Evolutionary conservation across 208 protist species (phyloP).

Genomic region (Trichomonas tenax): DNA sequence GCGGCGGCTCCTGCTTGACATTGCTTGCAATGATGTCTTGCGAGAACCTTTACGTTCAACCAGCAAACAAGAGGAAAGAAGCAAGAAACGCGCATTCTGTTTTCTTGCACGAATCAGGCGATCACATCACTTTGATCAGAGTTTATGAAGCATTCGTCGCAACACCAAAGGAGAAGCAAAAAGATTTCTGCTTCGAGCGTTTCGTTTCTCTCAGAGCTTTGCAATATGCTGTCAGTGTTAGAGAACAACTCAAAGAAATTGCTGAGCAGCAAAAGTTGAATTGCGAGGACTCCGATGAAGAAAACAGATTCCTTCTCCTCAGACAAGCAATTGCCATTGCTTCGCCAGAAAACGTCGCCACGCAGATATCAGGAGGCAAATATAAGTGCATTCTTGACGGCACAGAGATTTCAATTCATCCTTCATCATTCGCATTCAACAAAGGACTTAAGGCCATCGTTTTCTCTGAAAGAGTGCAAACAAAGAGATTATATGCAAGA

Average conservation of each 20-base stretch:
- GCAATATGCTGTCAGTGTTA: constrained; percentile 20
- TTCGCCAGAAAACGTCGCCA: neutral
- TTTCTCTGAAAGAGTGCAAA: neutral
- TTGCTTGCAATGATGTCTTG: constrained; percentile 28
- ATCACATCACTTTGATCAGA: constrained; percentile 25
- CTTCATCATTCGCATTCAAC: neutral
- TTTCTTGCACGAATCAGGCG: constrained; percentile 10
- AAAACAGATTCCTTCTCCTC: neutral
- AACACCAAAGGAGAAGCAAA: neutral
- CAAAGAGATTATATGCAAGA: neutral
- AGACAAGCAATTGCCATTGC: neutral
- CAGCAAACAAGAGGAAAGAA: neutral
- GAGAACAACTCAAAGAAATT: neutral
- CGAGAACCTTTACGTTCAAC: constrained; percentile 19
- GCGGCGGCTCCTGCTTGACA: neutral
- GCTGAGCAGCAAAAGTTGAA: neutral
- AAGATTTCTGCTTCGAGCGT: constrained; percentile 17
- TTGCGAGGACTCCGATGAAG: neutral
- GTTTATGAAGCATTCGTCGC: constrained; percentile 23
- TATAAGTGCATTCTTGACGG: neutral
- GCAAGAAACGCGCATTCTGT: neutral
- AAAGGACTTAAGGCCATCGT: neutral
- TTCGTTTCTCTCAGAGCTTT: constrained; percentile 21
- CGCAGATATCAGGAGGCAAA: neutral
- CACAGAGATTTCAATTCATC: neutral